Evolutionary conservation across 2,329 filamentous ascomycete genomes (phyloP), one percentile per base, ranked within the genome.

Genomic region (Verticillium isaacii): DNA sequence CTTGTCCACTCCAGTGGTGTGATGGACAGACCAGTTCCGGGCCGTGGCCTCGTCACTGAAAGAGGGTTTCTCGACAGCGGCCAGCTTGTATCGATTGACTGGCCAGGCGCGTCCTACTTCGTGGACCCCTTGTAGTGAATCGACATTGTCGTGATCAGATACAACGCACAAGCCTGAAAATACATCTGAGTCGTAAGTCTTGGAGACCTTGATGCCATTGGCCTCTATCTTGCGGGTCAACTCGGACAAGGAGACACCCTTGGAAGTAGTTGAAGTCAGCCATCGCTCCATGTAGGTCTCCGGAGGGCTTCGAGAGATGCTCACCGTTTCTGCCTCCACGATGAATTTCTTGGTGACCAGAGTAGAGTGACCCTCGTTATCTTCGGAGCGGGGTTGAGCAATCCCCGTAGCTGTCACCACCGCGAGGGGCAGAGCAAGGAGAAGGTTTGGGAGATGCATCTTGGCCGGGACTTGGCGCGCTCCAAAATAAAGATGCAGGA

Each of bases 131-230:
- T 67, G 67, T 5, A 77, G 62, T 1, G 70, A 70, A 25, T 77
- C 75, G 23, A 69, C 61, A 50, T 75, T 75, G 41, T 75, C 70
- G 5, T 63, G 64, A 19, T 69, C 68, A 2, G 72, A 70, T 56
- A 75, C 69, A 12, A 77, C 56, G 15, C 70, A 68, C 32, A 75
- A 63, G 2, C 75, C 75, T 5, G 65, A 67, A 52, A 77, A 77
- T 29, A 76, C 61, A 59, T 75, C 73, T 37, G 58, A 62, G 14
- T 60, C 41, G 5, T 67, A 69, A 2, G 64, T 63, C 14, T 64
- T 67, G 25, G 66, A 55, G 8, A 69, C 37, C 7, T 39, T 67
- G 14, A 58, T 59, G 7, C 67, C 66, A 4, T 56, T 59, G 1
- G 61, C 61, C 34, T 63, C 60, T 11, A 68, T 60, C 25, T 65